Base-by-base conservation (phyloP, 2,329 filamentous ascomycete genomes). In the Penicillium sp. region DNA sequence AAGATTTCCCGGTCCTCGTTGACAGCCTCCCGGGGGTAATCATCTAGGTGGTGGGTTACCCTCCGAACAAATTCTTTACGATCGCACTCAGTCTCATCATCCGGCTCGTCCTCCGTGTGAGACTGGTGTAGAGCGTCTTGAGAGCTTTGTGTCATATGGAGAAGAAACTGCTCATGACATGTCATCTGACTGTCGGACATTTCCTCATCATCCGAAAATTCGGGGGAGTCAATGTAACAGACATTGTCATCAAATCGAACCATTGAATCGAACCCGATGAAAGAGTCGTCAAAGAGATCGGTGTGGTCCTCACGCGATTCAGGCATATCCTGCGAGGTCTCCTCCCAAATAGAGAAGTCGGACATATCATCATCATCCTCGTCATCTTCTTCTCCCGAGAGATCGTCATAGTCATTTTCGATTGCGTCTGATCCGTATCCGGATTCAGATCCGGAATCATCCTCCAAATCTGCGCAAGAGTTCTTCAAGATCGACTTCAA, bases 1-100 rank as follows among this genome's bases (percentile, higher is more conserved):
- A 72, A 70, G 5, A 70, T 55, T 23, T 61, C 58, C 34, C 64
- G 66, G 45, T 72, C 69, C 18, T 70, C 51, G 22, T 70, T 68
- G 14, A 71, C 46, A 26, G 61, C 57, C 44, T 72, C 69, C 23
- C 54, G 58, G 6, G 65, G 54, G 47, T 69, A 64, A 35, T 71
- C 67, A 20, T 69, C 66, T 11, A 64, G 61, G 34, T 60, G 56
- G 20, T 49, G 54, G 20, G 56, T 50, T n/a, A 44, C 46, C 18
- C 54, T 55, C 13, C 49, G 51, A 18, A 60, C 37, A 39, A 47
- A 53, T 40, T 59, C 47, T 43, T 50, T 47, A 14, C 49, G 52
- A 26, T 48, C 44, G n/a, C 39, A 38, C 16, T 49, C 45, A 16
- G 50, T 37, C 32, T 57, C 53, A 8, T 60, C 50, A 13, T 51